A percentile compares a stretch with the other conserved stretches of the same genome.
Evolutionary conservation across 345 rosid species (phyloP).

Genomic region (Citropsis articulata): DNA sequence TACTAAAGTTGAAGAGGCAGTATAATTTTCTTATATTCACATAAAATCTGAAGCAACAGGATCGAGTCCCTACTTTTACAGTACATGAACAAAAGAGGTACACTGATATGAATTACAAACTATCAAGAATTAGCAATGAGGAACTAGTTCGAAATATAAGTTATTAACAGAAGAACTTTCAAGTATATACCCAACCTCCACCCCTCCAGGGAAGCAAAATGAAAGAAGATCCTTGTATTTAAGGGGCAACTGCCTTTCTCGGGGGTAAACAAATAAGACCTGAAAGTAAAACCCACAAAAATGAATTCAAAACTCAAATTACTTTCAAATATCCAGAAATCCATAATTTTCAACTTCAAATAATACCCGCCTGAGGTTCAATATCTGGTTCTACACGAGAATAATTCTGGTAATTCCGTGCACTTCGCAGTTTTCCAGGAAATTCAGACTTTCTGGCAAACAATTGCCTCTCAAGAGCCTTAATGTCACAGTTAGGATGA

Average conservation of each 20-base stretch:
- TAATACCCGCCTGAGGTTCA: slow-evolving; percentile 72
- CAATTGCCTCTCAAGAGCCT: slow-evolving; percentile 68
- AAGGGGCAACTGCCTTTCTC: slow-evolving; percentile 75
- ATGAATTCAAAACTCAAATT: slow-evolving; percentile 3
- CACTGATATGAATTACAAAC: neutral
- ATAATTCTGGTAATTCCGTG: slow-evolving; percentile 54
- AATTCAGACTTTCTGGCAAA: slow-evolving; percentile 53
- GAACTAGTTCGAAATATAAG: neutral
- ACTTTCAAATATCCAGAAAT: neutral
- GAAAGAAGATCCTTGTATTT: slow-evolving; percentile 87
- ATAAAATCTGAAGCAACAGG: neutral
- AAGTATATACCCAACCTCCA: slow-evolving; percentile 55
- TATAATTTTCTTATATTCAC: neutral
- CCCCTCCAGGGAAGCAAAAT: slow-evolving; percentile 92
- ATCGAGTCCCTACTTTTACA: neutral
- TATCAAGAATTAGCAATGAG: neutral
- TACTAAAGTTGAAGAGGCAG: neutral
- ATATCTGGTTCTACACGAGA: slow-evolving; percentile 73
- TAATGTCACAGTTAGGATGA: slow-evolving; percentile 83
- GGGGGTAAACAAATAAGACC: slow-evolving; percentile 93
- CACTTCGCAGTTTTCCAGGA: slow-evolving; percentile 57
- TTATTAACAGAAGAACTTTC: neutral
- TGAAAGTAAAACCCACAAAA: slow-evolving; percentile 33
- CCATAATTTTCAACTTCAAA: slow-evolving; percentile 1
- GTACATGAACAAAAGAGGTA: neutral